phyloP scores from a whole-genome alignment of 78 protist genomes.

The Diacronema lutheri region DNA sequence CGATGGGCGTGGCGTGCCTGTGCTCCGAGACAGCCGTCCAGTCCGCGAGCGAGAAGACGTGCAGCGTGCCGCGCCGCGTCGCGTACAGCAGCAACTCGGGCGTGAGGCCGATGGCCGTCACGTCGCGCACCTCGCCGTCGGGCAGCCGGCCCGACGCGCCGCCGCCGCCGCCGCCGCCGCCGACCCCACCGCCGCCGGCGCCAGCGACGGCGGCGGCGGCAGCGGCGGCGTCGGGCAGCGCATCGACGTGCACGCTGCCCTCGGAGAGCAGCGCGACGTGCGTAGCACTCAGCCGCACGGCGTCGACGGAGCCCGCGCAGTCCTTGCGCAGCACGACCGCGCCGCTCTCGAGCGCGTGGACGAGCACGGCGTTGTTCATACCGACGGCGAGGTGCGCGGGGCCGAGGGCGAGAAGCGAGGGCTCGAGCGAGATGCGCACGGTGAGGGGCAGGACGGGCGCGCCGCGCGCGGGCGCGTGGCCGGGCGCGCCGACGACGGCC shows the following conservation, averaged over 20 bases:
- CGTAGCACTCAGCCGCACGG: background rate
- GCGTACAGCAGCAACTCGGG: constrained; percentile 55
- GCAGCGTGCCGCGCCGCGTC: constrained; percentile 37
- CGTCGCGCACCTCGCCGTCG: background rate
- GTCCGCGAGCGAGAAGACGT: constrained; percentile 36
- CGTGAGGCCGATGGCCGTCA: constrained; percentile 41
- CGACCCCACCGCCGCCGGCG: too few relatives aligned
- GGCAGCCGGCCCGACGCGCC: too few relatives aligned
- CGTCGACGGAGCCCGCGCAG: constrained; percentile 40
- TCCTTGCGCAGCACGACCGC: constrained; percentile 3
- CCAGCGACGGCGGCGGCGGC: too few relatives aligned
- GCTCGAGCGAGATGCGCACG: constrained; percentile 43
- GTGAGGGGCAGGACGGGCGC: background rate
- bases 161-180: too few relatives aligned
- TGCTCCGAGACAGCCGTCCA: constrained; percentile 18
- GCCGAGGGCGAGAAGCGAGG: constrained; percentile 50
- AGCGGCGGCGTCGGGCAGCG: background rate
- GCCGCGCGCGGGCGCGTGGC: too few relatives aligned
- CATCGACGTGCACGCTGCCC: constrained; percentile 41
- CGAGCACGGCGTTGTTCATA: constrained; percentile 61
- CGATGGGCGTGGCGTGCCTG: constrained; percentile 27
- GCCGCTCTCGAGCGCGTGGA: constrained; percentile 29
- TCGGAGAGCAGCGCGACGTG: constrained; percentile 56
- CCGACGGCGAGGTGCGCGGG: constrained; percentile 46
- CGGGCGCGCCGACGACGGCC: constrained; percentile 13